These are phyloP conservation scores for Colletotrichum caudatum DNA, from an alignment of 2,329 filamentous ascomycete genomes.

Conservation along the genomic window DNA sequence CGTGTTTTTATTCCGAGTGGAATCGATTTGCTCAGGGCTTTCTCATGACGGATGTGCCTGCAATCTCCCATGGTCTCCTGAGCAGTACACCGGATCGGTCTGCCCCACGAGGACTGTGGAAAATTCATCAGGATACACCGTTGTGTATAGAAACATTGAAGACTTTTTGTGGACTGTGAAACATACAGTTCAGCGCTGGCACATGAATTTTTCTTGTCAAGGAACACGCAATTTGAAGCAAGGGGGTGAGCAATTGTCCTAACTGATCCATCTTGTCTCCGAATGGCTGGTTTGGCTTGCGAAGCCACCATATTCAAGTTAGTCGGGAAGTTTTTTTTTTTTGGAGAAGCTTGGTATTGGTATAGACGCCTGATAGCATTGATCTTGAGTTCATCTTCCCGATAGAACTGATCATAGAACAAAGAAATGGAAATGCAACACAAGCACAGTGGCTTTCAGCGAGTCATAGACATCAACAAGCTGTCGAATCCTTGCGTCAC, in stretches of 20 bases:
- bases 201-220: background rate
- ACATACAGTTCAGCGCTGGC: background rate
- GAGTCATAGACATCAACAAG: background rate
- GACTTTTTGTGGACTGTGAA: background rate
- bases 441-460: background rate
- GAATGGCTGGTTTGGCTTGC: background rate
- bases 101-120: accelerated
- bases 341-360: background rate
- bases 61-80: background rate
- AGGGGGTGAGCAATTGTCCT: no score
- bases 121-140: background rate
- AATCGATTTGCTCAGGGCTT: background rate
- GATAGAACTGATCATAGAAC: background rate
- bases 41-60: background rate
- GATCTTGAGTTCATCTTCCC: background rate
- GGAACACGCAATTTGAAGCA: background rate
- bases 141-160: background rate
- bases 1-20: background rate
- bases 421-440: background rate
- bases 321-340: background rate
- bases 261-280: no score
- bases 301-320: background rate
- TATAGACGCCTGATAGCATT: background rate
- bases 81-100: background rate
- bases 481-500: background rate